A percentile compares a stretch with the other conserved stretches of the same genome.
Evolutionary conservation across 768 basidiomycete species (phyloP).

Genomic region (Trametes coccinea): DNA sequence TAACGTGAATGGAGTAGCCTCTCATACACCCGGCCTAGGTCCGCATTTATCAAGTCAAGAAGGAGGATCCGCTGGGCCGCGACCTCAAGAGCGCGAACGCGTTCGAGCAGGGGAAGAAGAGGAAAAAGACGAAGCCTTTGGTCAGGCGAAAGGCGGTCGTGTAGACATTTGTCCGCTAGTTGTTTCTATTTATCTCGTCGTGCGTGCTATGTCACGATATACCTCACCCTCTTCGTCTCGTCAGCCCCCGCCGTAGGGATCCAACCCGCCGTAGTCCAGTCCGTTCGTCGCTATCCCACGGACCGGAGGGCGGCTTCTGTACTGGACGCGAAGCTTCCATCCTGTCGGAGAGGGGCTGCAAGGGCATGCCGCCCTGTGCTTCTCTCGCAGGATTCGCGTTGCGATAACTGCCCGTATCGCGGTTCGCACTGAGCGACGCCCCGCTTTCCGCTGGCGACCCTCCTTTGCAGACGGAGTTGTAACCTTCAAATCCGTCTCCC

Average conservation of each 20-base stretch:
- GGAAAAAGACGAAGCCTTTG: conserved; percentile 75
- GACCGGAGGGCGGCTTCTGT: no score
- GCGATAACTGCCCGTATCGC: no score
- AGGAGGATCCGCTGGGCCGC: conserved; percentile 88
- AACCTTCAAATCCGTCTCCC: no score
- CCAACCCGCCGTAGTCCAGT: neutral
- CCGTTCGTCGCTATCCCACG: neutral
- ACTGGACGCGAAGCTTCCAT: neutral
- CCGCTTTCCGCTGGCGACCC: no score
- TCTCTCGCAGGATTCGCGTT: no score
- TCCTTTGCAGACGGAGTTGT: no score
- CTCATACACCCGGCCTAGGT: conserved; percentile 44
- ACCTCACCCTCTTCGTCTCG: no score
- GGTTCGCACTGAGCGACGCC: no score
- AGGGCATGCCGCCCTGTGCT: no score
- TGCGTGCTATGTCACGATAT: neutral
- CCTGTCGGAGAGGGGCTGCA: neutral
- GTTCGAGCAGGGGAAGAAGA: conserved; percentile 86
- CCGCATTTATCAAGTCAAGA: conserved; percentile 93
- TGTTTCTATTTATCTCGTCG: neutral
- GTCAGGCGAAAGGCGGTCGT: conserved; percentile 53
- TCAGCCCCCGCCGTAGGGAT: no score
- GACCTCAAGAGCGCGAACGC: conserved; percentile 86
- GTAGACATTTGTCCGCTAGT: conserved; percentile 23
- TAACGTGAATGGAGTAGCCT: neutral